phyloP scores from a whole-genome alignment of 2,329 filamentous ascomycete genomes.

The Aspergillus calidoustus region DNA sequence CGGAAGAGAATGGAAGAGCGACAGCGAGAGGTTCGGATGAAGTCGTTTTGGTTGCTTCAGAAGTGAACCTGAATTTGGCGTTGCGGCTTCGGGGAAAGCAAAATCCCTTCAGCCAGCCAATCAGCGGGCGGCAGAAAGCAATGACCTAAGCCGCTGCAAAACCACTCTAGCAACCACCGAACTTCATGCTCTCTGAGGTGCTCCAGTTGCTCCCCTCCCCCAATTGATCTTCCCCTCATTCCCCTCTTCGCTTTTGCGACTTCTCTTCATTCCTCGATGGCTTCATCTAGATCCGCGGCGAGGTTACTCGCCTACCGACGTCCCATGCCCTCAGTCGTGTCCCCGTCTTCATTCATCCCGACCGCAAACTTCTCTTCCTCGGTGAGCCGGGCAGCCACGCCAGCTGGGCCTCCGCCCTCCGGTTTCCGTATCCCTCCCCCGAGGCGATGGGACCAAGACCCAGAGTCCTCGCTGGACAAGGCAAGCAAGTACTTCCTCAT shows the following conservation, averaged over 20 bases:
- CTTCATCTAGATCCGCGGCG: slow-evolving; percentile 49
- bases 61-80: slow-evolving; percentile 25
- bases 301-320: slow-evolving; percentile 50
- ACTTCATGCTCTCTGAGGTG: slow-evolving; percentile 26
- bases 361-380: slow-evolving; percentile 66
- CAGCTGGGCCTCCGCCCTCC: slow-evolving; percentile 75
- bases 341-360: slow-evolving; percentile 47
- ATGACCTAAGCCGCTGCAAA: slow-evolving; percentile 45
- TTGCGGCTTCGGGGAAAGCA: slow-evolving; percentile 40
- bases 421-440: slow-evolving; percentile 78
- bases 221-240: slow-evolving; percentile 27
- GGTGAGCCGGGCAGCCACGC: slow-evolving; percentile 66
- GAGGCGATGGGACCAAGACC: slow-evolving; percentile 78
- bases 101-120: slow-evolving; percentile 43
- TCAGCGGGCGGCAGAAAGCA: slow-evolving; percentile 42
- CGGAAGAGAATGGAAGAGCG: slow-evolving; percentile 20
- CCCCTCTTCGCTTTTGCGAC: slow-evolving; percentile 16
- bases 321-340: slow-evolving; percentile 33
- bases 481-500: slow-evolving; percentile 93
- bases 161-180: slow-evolving; percentile 31
- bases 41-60: slow-evolving; percentile 28
- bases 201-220: slow-evolving; percentile 18
- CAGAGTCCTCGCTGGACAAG: slow-evolving; percentile 78
- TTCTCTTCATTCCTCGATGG: slow-evolving; percentile 42
- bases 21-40: slow-evolving; percentile 21